A percentile compares a stretch with the other conserved stretches of the same genome.
Evolutionary conservation across 768 basidiomycete species (phyloP).

Genomic region (Boletus tylopilopsis): DNA sequence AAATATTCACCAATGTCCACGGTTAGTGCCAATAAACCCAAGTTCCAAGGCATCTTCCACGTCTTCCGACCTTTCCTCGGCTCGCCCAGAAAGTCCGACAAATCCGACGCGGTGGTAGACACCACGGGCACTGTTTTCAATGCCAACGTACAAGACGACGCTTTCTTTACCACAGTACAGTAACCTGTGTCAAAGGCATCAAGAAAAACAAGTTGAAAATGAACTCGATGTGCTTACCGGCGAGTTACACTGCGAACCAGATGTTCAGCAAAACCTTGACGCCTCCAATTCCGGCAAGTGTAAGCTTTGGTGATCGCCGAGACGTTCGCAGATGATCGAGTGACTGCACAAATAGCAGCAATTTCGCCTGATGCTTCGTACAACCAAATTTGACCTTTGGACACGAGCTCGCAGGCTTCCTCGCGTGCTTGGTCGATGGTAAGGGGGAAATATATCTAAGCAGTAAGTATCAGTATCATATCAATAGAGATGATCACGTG

Average conservation of each 20-base stretch:
- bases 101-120: constrained; percentile 56
- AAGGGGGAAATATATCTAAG: constrained; percentile 46
- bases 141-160: constrained; percentile 54
- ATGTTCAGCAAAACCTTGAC: constrained; percentile 47
- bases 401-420: constrained; percentile 47
- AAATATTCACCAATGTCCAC: constrained; percentile 50
- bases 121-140: constrained; percentile 45
- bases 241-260: constrained; percentile 47
- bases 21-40: constrained; percentile 43
- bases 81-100: constrained; percentile 39
- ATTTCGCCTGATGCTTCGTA: constrained; percentile 41
- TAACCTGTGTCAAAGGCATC: constrained; percentile 26
- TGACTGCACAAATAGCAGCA: constrained; percentile 52
- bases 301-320: constrained; percentile 59
- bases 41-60: constrained; percentile 52
- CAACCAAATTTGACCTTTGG: constrained; percentile 50
- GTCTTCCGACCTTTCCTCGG: constrained; percentile 32
- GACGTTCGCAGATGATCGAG: constrained; percentile 47
- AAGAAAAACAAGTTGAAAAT: background rate
- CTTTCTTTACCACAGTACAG: constrained; percentile 41
- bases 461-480: background rate
- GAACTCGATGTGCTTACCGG: constrained; percentile 30
- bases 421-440: constrained; percentile 34
- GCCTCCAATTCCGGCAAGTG: constrained; percentile 43
- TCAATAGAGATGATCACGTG: constrained; percentile 1